These are phyloP conservation scores for Trebouxia gelatinosa DNA, from an alignment of 163 green algal genomes.

Conservation along the genomic window DNA sequence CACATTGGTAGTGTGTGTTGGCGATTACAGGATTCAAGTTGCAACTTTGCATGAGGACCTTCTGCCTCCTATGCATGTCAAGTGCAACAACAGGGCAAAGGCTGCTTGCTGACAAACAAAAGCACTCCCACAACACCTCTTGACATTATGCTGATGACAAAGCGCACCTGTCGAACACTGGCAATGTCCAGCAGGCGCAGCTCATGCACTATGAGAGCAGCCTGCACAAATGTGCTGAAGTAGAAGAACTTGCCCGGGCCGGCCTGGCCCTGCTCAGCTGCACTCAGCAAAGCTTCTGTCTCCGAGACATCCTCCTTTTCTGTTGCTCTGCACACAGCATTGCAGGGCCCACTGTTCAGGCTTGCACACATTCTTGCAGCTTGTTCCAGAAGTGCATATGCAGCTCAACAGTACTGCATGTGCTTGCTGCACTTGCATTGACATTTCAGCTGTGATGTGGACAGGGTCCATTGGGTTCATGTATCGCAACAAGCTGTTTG, in stretches of 20 bases:
- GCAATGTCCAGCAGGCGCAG: slow-evolving; percentile 26
- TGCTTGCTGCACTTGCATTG: background rate
- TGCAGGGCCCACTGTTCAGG: background rate
- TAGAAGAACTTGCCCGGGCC: slow-evolving; percentile 21
- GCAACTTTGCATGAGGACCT: too few species aligned
- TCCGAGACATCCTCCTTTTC: slow-evolving; percentile 31
- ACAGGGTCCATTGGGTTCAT: too few species aligned
- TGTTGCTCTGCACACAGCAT: slow-evolving; percentile 17
- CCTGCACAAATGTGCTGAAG: slow-evolving; percentile 31
- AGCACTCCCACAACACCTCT: too few species aligned
- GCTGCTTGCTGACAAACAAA: too few species aligned
- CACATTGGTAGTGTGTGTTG: too few species aligned
- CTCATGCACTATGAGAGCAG: slow-evolving; percentile 29
- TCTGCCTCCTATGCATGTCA: too few species aligned
- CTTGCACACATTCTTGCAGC: background rate
- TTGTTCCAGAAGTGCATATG: background rate
- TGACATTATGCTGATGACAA: too few species aligned
- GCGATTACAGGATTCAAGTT: too few species aligned
- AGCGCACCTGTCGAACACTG: background rate
- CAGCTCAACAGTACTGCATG: background rate
- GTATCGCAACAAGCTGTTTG: background rate
- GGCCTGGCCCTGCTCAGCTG: slow-evolving; percentile 24
- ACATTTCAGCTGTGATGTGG: background rate
- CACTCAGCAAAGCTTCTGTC: slow-evolving; percentile 24
- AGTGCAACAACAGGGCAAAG: too few species aligned